phyloP scores from a whole-genome alignment of 2,329 filamentous ascomycete genomes.

The Helotiales sp. region DNA sequence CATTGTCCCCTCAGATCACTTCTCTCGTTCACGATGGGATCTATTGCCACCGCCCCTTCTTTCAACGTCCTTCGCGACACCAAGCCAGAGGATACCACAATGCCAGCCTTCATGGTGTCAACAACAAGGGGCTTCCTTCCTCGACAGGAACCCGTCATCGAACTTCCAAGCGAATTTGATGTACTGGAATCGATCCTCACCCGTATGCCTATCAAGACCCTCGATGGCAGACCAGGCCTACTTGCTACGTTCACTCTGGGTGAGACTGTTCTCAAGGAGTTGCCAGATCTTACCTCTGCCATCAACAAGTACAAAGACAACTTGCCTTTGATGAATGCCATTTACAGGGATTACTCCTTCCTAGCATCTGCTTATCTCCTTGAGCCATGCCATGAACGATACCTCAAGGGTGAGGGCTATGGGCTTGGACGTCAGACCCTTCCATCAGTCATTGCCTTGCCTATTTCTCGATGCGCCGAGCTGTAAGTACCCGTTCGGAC shows the following conservation, averaged over 20 bases:
- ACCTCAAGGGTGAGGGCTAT: slow-evolving; percentile 73
- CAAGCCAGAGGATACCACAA: slow-evolving; percentile 62
- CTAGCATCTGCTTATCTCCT: slow-evolving; percentile 87
- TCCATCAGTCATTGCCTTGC: slow-evolving; percentile 76
- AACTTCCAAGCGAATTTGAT: slow-evolving; percentile 75
- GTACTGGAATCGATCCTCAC: slow-evolving; percentile 73
- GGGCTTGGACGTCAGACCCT: slow-evolving; percentile 76
- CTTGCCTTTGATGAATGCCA: slow-evolving; percentile 78
- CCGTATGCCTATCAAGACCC: slow-evolving; percentile 79
- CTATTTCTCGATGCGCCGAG: slow-evolving; percentile 82
- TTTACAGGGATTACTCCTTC: slow-evolving; percentile 93
- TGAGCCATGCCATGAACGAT: slow-evolving; percentile 84
- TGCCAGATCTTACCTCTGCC: slow-evolving; percentile 76
- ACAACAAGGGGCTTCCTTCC: slow-evolving; percentile 77
- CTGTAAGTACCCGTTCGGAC: slow-evolving; percentile 65
- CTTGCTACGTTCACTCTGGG: slow-evolving; percentile 77
- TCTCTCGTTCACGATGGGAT: slow-evolving; percentile 39
- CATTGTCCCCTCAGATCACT: background rate
- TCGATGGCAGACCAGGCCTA: slow-evolving; percentile 75
- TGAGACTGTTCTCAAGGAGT: slow-evolving; percentile 70
- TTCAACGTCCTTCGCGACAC: slow-evolving; percentile 70
- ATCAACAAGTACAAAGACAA: slow-evolving; percentile 76
- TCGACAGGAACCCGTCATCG: slow-evolving; percentile 63
- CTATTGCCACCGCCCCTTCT: slow-evolving; percentile 35
- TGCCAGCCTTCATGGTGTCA: slow-evolving; percentile 81